Percentiles rank a stretch among this genome's conserved stretches.
phyloP scores from a whole-genome alignment of 1,284 basidiomycete species.

The Trametes pubescens region DNA sequence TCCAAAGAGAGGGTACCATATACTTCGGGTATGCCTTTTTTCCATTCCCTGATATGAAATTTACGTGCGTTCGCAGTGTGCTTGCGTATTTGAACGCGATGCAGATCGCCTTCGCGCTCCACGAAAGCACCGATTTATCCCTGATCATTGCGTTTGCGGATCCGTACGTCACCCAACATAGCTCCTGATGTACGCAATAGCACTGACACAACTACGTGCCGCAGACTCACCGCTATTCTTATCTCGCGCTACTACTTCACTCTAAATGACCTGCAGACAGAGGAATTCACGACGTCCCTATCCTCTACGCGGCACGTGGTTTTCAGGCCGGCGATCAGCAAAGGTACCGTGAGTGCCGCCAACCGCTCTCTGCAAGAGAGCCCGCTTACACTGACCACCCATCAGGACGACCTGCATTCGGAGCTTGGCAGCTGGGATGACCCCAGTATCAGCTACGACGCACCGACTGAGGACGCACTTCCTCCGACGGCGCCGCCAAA shows the following conservation, averaged over 20 bases:
- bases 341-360: too few species aligned
- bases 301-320: background rate
- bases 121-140: slow-evolving; percentile 2
- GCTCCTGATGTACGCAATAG: background rate
- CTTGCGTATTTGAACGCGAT: slow-evolving; percentile 22
- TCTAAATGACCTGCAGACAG: slow-evolving; percentile 8
- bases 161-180: slow-evolving; percentile 15
- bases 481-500: too few species aligned
- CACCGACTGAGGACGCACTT: too few species aligned
- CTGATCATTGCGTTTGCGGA: slow-evolving; percentile 21
- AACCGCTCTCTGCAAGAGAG: too few species aligned
- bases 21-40: slow-evolving; percentile 22
- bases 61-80: slow-evolving; percentile 2
- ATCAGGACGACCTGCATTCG: too few species aligned
- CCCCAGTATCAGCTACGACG: too few species aligned
- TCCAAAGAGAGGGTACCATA: slow-evolving; percentile 25
- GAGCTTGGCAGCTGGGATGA: too few species aligned
- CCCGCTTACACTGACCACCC: too few species aligned
- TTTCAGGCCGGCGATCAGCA: background rate
- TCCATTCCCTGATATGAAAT: background rate
- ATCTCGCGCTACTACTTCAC: slow-evolving; percentile 29
- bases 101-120: slow-evolving; percentile 24
- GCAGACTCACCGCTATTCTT: slow-evolving; percentile 26
- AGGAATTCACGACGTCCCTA: background rate
- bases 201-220: background rate